Conservation (phyloP, 495 filamentous ascomycete genomes). For the Xylaria telfairii region DNA sequence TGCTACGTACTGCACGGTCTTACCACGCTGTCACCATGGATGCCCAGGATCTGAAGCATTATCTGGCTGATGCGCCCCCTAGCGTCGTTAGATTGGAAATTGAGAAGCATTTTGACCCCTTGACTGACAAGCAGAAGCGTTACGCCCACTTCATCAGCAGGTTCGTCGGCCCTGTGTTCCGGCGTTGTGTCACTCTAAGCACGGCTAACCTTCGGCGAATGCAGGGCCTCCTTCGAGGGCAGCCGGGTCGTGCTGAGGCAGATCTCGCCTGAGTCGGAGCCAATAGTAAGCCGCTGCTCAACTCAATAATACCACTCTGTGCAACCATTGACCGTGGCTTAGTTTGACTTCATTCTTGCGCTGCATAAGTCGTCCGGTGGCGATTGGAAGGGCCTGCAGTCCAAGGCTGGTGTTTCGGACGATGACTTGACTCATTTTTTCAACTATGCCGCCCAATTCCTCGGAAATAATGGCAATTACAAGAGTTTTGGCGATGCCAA, state of each 20-base stretch:
- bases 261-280: slow-evolving; percentile 86
- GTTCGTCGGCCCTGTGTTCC: slow-evolving; percentile 52
- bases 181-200: not conserved
- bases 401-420: slow-evolving; percentile 71
- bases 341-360: slow-evolving; percentile 84
- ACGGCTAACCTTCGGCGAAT: slow-evolving; percentile 13
- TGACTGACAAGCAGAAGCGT: slow-evolving; percentile 77
- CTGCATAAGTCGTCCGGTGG: slow-evolving; percentile 76
- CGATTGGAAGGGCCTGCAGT: slow-evolving; percentile 75
- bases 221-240: slow-evolving; percentile 82
- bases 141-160: slow-evolving; percentile 93
- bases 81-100: slow-evolving; percentile 84
- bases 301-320: not conserved
- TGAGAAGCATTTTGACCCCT: slow-evolving; percentile 84
- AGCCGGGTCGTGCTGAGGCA: slow-evolving; percentile 87
- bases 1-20: not conserved
- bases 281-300: slow-evolving; percentile 56
- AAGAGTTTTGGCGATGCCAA: slow-evolving; percentile 96
- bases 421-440: slow-evolving; percentile 77
- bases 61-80: slow-evolving; percentile 88
- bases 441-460: slow-evolving; percentile 85
- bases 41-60: slow-evolving; percentile 66
- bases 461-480: slow-evolving; percentile 94
- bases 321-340: slow-evolving; percentile 23
- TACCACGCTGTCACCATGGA: slow-evolving; percentile 46